These are phyloP conservation scores for Naematelia aurantialba DNA, from an alignment of 768 basidiomycete genomes.

Conservation along the genomic window DNA sequence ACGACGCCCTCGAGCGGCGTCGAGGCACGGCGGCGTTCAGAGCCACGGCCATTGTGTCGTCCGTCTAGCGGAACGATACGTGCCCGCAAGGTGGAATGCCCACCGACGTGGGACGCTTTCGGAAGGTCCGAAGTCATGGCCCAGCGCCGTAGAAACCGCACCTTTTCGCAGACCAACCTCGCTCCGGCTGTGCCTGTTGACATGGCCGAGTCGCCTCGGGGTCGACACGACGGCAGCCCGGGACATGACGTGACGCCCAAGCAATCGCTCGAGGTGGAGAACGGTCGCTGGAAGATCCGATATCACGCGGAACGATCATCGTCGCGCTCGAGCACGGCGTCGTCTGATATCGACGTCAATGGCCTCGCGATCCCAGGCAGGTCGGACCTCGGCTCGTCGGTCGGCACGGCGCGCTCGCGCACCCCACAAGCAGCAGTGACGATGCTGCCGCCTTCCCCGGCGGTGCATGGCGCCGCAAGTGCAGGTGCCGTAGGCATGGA, in stretches of 20 bases:
- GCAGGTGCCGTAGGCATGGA: not conserved
- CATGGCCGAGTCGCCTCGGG: not conserved
- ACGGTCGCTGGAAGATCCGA: slow-evolving; percentile 33
- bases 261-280: slow-evolving; percentile 29
- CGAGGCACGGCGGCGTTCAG: slow-evolving; percentile 12
- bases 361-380: slow-evolving; percentile 12
- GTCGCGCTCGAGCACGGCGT: not conserved
- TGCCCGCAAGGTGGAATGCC: slow-evolving; percentile 11
- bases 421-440: slow-evolving; percentile 1
- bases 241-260: slow-evolving; percentile 27
- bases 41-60: slow-evolving; percentile 10
- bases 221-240: not conserved
- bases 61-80: slow-evolving; percentile 35
- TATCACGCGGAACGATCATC: slow-evolving; percentile 13
- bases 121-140: slow-evolving; percentile 24
- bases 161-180: not conserved
- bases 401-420: slow-evolving; percentile 3
- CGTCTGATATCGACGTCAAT: not conserved
- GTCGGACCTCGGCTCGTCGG: not conserved
- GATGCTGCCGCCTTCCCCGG: slow-evolving; percentile 5
- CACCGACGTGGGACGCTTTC: slow-evolving; percentile 35
- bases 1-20: slow-evolving; percentile 15
- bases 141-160: not conserved
- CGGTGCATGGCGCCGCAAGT: too few species aligned
- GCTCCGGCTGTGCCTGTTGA: not conserved